Conservation (phyloP, 345 rosid genomes). For the Citrus cavaleriei region DNA sequence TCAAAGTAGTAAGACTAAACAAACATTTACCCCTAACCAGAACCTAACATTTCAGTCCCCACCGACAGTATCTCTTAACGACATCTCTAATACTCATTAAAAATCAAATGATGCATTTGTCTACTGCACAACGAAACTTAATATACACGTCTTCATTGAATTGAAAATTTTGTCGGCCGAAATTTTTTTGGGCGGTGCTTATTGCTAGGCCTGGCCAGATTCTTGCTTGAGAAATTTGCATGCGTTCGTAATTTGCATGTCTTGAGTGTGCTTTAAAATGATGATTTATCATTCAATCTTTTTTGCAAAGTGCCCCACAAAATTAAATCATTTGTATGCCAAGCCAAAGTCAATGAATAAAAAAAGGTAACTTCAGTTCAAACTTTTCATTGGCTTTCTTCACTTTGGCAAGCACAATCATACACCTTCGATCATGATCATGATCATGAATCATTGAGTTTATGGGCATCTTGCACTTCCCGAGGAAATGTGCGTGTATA, state of each 20-base stretch:
- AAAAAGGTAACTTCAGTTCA: neutral
- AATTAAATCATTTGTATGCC: neutral
- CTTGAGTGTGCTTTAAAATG: neutral
- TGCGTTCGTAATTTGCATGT: neutral
- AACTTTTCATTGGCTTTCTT: neutral
- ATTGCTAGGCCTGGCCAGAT: neutral
- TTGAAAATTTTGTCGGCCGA: neutral
- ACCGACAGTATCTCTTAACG: neutral
- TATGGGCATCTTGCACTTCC: neutral
- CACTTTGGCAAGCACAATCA: conserved; percentile 1
- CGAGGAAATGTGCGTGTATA: neutral
- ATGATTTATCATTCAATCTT: neutral
- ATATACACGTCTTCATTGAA: neutral
- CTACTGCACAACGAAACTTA: neutral
- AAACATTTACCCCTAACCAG: too few relatives aligned
- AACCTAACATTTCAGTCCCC: neutral
- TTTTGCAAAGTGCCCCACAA: neutral
- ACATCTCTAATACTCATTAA: neutral
- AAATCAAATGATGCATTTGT: neutral
- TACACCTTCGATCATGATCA: neutral
- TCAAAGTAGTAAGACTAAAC: accelerated
- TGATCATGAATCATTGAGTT: neutral
- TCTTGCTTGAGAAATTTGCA: neutral
- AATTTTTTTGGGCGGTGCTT: neutral
- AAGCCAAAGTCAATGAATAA: neutral